phyloP scores from a whole-genome alignment of 164 flowering plant species.

The Stephania yunnanensis region DNA sequence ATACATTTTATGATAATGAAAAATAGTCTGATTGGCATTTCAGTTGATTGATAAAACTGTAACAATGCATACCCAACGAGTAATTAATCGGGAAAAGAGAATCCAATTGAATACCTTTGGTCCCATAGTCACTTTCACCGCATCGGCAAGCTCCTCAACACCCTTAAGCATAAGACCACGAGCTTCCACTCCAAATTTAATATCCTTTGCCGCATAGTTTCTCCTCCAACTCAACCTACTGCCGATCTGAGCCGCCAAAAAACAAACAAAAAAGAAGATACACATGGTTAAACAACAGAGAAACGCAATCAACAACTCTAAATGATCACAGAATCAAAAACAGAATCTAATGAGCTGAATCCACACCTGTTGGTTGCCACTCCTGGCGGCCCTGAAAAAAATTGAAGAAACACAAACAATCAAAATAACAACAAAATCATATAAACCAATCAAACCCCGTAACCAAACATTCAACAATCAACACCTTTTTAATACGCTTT shows the following conservation, averaged over 20 bases:
- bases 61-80: not conserved
- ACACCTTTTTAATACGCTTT: too few species aligned
- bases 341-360: not conserved
- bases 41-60: not conserved
- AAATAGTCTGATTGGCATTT: not conserved
- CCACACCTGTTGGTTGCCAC: constrained; percentile 20
- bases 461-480: too few species aligned
- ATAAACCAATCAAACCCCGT: too few species aligned
- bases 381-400: constrained; percentile 21
- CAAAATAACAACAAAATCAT: not conserved
- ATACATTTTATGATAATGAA: not conserved
- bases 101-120: constrained; percentile 44
- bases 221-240: constrained; percentile 74
- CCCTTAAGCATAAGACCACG: constrained; percentile 90
- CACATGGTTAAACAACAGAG: not conserved
- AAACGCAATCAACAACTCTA: not conserved
- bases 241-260: constrained; percentile 37
- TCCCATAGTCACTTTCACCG: constrained; percentile 96
- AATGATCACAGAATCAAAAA: not conserved
- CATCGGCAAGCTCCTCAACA: constrained; percentile 94
- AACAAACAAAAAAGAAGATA: not conserved
- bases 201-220: constrained; percentile 92
- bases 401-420: not conserved
- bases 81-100: not conserved
- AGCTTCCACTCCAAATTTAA: constrained; percentile 86